These are phyloP conservation scores for Fusarium sp. DNA, from an alignment of 2,329 filamentous ascomycete species.

Conservation along the genomic window DNA sequence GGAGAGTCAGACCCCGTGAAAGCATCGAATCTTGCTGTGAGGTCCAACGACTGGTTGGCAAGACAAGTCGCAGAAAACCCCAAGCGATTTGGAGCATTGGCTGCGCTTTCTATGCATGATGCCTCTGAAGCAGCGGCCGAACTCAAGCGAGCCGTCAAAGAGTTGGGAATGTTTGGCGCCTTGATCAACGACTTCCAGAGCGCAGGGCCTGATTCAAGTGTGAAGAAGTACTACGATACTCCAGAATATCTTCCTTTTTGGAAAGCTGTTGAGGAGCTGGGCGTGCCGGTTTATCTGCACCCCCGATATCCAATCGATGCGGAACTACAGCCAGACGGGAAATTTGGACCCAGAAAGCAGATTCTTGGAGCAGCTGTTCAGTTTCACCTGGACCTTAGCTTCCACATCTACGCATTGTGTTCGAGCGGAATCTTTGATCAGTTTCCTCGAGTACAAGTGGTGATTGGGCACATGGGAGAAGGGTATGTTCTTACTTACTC, in stretches of 20 bases:
- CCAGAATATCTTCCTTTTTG: constrained; percentile 18
- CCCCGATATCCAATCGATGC: constrained; percentile 7
- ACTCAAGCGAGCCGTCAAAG: constrained; percentile 1
- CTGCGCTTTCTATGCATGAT: constrained; percentile 19
- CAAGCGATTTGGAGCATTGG: neutral
- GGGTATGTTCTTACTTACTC: neutral
- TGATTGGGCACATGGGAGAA: constrained; percentile 25
- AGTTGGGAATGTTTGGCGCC: constrained; percentile 1
- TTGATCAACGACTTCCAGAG: constrained; percentile 28
- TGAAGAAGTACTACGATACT: constrained; percentile 8
- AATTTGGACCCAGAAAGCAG: constrained; percentile 10
- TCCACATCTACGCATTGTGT: constrained; percentile 23
- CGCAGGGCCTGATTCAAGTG: neutral
- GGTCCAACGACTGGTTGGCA: constrained; percentile 12
- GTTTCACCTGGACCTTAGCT: constrained; percentile 12
- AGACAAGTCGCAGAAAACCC: neutral
- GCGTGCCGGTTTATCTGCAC: constrained; percentile 23
- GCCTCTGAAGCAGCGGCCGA: constrained; percentile 3
- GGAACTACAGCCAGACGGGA: neutral
- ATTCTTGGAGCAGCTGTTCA: constrained; percentile 12
- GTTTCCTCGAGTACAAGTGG: constrained; percentile 1
- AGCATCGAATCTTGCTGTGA: neutral
- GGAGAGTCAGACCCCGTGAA: neutral
- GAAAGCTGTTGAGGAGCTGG: constrained; percentile 5
- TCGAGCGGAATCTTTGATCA: constrained; percentile 25